Percentiles rank a stretch among this genome's conserved stretches.
Evolutionary conservation across 805 yeast genomes (phyloP).

Genomic region (Nakazawaea ambrosiae): DNA sequence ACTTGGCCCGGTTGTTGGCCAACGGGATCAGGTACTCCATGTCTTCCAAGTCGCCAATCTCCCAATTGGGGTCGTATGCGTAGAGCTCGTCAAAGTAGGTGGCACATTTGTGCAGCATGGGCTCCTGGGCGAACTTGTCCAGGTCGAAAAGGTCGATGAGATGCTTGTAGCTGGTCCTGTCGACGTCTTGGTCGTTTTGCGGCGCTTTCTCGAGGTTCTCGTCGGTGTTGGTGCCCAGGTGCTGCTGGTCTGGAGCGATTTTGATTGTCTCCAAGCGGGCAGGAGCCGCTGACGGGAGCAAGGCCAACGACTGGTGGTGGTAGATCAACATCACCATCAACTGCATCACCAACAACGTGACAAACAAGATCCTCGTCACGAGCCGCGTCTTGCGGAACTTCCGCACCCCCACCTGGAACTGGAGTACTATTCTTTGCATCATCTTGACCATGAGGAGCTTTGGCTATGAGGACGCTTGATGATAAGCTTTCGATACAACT

Average conservation of each 20-base stretch:
- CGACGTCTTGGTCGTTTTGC: not conserved
- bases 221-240: not conserved
- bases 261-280: not conserved
- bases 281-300: too few species aligned
- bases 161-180: slow-evolving; percentile 5
- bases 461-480: too few species aligned
- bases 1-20: not conserved
- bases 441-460: too few species aligned
- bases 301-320: not conserved
- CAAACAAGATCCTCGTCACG: slow-evolving; percentile 1
- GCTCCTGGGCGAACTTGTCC: slow-evolving; percentile 16
- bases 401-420: not conserved
- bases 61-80: slow-evolving; percentile 36
- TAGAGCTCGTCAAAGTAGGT: slow-evolving; percentile 38
- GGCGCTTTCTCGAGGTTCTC: not conserved
- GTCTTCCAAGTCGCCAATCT: slow-evolving; percentile 2
- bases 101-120: slow-evolving; percentile 33
- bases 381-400: not conserved
- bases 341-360: not conserved
- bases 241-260: not conserved
- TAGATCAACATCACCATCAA: not conserved
- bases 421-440: too few species aligned
- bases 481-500: too few species aligned
- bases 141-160: slow-evolving; percentile 6
- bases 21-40: slow-evolving; percentile 3